A percentile compares a stretch with the other conserved stretches of the same genome.
Evolutionary conservation across 345 rosid species (phyloP).

Genomic region (Aethionema arabicum): DNA sequence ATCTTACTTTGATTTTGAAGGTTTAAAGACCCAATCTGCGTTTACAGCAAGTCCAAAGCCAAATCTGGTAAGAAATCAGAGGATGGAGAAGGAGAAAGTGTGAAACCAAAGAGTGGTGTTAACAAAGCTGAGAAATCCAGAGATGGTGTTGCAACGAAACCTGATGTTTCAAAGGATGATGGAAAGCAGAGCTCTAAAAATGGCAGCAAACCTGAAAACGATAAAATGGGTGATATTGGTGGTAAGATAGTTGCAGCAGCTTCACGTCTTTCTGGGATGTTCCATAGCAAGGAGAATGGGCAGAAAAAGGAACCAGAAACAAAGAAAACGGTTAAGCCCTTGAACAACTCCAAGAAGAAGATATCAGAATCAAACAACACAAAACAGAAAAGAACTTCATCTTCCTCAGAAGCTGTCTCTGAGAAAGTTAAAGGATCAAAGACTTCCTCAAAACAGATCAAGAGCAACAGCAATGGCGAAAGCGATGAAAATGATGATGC

Average conservation of each 20-base stretch:
- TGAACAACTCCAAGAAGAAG: constrained; percentile 1
- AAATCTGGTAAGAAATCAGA: not conserved
- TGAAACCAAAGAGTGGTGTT: not conserved
- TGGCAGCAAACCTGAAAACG: not conserved
- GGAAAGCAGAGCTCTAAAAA: not conserved
- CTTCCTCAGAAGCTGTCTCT: constrained; percentile 8
- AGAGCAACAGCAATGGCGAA: not conserved
- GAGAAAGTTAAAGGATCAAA: not conserved
- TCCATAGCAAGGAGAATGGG: not conserved
- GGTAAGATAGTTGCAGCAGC: constrained; percentile 34
- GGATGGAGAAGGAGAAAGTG: not conserved
- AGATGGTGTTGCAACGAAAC: not conserved
- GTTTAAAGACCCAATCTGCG: not conserved
- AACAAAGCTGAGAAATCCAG: constrained; percentile 6
- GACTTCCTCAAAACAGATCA: not conserved
- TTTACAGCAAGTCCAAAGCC: constrained; percentile 8
- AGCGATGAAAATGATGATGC: not conserved
- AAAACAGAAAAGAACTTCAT: not conserved
- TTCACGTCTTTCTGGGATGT: constrained; percentile 18
- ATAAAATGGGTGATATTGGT: constrained; percentile 4
- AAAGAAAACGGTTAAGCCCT: not conserved
- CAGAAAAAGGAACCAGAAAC: not conserved
- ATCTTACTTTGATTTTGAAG: not conserved
- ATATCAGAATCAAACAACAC: not conserved
- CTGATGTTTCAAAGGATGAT: not conserved